Evolutionary conservation across 2,329 filamentous ascomycete species (phyloP).

Genomic region (Xylariaceae sp.): DNA sequence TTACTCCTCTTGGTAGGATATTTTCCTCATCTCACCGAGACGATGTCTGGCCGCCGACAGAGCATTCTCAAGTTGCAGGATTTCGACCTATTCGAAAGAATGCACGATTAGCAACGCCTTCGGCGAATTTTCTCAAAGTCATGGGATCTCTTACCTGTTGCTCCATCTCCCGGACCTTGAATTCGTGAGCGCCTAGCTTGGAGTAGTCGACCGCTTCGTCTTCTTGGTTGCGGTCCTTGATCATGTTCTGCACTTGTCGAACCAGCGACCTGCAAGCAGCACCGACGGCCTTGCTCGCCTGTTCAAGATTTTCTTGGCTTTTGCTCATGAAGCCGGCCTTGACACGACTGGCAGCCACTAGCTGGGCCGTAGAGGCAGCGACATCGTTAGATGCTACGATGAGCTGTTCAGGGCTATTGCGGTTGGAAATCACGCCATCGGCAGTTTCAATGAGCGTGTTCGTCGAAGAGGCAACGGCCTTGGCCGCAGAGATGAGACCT

Average conservation of each 20-base stretch:
- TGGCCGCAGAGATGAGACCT: conserved; percentile 92
- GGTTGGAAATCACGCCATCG: conserved; percentile 85
- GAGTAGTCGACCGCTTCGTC: conserved; percentile 84
- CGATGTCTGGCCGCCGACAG: conserved; percentile 73
- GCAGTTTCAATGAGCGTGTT: conserved; percentile 97
- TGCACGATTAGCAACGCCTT: conserved; percentile 18
- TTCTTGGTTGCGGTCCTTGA: conserved; percentile 76
- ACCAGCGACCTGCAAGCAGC: conserved; percentile 82
- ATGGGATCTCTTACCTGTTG: conserved; percentile 83
- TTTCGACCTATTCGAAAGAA: conserved; percentile 67
- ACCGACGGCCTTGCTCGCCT: conserved; percentile 88
- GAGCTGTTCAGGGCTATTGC: conserved; percentile 92
- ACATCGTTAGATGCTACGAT: conserved; percentile 98
- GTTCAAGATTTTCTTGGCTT: conserved; percentile 86
- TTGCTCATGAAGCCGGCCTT: conserved; percentile 98
- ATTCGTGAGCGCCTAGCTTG: conserved; percentile 86
- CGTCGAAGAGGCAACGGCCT: conserved; percentile 88
- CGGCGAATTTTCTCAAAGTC: background rate
- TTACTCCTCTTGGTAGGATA: conserved; percentile 80
- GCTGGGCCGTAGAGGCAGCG: conserved; percentile 89
- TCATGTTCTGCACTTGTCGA: conserved; percentile 89
- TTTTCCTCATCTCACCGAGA: conserved; percentile 96
- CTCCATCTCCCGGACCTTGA: conserved; percentile 99
- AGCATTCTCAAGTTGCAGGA: conserved; percentile 87
- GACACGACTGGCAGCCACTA: conserved; percentile 90